Percentiles rank a stretch among this genome's conserved stretches.
These are phyloP conservation scores for Globisporangium takayamanum DNA, from an alignment of 352 stramenopile genomes.

Conservation along the genomic window DNA sequence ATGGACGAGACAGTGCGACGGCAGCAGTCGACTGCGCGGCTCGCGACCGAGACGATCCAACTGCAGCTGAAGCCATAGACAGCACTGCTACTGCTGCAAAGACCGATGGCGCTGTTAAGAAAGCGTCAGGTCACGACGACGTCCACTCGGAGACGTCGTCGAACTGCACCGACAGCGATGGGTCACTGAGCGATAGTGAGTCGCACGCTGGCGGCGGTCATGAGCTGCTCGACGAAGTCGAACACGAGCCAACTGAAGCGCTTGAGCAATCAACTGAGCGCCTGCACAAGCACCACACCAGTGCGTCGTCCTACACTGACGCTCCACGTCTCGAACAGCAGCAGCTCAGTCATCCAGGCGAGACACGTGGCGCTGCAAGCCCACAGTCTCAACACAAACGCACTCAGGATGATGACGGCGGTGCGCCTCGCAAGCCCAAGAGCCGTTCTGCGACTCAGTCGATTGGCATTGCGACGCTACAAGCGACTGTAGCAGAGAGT, in stretches of 20 bases:
- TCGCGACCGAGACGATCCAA: too few species aligned
- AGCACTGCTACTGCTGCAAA: not conserved
- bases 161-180: too few species aligned
- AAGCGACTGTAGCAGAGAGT: conserved; percentile 14
- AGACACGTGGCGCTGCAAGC: too few species aligned
- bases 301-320: not conserved
- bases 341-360: not conserved
- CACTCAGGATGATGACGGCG: too few species aligned
- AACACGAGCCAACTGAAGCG: not conserved
- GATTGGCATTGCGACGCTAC: not conserved
- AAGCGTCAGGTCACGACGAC: too few species aligned
- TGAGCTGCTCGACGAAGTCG: not conserved
- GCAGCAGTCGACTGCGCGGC: too few species aligned
- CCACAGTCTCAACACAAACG: too few species aligned
- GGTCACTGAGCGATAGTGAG: not conserved
- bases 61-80: not conserved
- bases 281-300: not conserved
- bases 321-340: not conserved
- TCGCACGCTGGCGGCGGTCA: not conserved
- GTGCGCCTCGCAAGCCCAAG: not conserved
- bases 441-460: not conserved
- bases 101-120: not conserved
- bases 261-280: not conserved
- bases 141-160: too few species aligned
- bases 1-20: not conserved